Conservation (phyloP, 345 rosid species). For the Brassica incana region DNA sequence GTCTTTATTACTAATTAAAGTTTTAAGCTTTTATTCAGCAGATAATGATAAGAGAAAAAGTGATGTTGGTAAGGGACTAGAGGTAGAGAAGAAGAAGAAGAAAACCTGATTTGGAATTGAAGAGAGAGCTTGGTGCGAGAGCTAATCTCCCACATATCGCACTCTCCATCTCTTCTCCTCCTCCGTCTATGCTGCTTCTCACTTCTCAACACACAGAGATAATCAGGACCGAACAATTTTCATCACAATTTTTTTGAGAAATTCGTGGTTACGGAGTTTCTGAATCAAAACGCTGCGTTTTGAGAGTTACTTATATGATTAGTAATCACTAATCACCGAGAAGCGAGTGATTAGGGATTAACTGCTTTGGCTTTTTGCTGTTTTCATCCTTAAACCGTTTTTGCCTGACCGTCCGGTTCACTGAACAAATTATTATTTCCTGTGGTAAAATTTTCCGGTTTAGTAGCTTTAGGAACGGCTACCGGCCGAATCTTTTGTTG, state of each 20-base stretch:
- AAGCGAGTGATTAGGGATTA: no score
- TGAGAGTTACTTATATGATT: not conserved
- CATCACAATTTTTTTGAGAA: not conserved
- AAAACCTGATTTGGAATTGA: not conserved
- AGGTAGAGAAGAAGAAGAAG: not conserved
- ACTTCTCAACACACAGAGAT: not conserved
- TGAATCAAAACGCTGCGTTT: not conserved
- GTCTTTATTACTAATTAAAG: not conserved
- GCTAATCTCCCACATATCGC: not conserved
- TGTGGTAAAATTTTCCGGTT: no score
- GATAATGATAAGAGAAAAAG: not conserved
- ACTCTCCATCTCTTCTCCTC: not conserved
- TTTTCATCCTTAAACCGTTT: no score
- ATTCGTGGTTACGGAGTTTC: not conserved
- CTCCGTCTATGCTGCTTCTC: not conserved
- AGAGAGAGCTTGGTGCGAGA: not conserved
- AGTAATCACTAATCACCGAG: no score
- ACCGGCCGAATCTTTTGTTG: no score
- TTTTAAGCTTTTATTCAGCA: not conserved
- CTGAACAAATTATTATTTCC: no score
- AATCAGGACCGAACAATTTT: not conserved
- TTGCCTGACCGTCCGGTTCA: no score
- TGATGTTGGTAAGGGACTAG: not conserved
- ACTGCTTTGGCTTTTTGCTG: no score
- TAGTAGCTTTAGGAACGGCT: no score